phyloP scores from a whole-genome alignment of 805 yeast genomes.

The Ogataea trehalophila region DNA sequence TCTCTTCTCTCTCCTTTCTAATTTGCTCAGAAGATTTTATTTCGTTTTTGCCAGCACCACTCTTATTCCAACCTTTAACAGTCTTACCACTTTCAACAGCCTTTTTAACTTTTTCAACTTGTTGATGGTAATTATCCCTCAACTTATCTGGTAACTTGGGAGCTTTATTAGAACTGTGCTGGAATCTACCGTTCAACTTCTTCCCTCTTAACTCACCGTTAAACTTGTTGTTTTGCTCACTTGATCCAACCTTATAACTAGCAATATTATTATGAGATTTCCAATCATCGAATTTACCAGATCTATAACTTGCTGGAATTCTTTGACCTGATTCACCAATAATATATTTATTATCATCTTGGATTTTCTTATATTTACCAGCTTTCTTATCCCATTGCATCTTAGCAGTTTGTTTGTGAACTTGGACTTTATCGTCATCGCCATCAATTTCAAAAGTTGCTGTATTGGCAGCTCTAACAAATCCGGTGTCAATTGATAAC shows the following conservation, averaged over 20 bases:
- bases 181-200: conserved; percentile 47
- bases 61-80: conserved; percentile 61
- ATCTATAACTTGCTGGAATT: conserved; percentile 84
- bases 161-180: conserved; percentile 69
- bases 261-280: conserved; percentile 60
- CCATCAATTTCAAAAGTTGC: conserved; percentile 82
- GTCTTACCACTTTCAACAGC: conserved; percentile 72
- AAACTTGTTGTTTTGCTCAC: conserved; percentile 37
- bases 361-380: conserved; percentile 80
- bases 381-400: conserved; percentile 92
- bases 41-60: conserved; percentile 48
- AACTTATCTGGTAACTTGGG: conserved; percentile 89
- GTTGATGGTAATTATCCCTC: conserved; percentile 80
- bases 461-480: conserved; percentile 75
- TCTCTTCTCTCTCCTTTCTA: conserved; percentile 63
- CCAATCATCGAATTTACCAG: conserved; percentile 94
- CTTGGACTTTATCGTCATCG: conserved; percentile 63
- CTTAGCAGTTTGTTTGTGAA: conserved; percentile 59
- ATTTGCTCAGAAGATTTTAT: conserved; percentile 68
- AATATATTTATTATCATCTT: conserved; percentile 82
- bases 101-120: conserved; percentile 73
- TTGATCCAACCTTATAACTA: conserved; percentile 48
- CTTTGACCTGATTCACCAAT: conserved; percentile 92
- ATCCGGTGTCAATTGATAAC: conserved; percentile 52
- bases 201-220: conserved; percentile 32